A percentile compares a stretch with the other conserved stretches of the same genome.
phyloP scores from a whole-genome alignment of 768 basidiomycete species.

The Podaxis mareebaensis region DNA sequence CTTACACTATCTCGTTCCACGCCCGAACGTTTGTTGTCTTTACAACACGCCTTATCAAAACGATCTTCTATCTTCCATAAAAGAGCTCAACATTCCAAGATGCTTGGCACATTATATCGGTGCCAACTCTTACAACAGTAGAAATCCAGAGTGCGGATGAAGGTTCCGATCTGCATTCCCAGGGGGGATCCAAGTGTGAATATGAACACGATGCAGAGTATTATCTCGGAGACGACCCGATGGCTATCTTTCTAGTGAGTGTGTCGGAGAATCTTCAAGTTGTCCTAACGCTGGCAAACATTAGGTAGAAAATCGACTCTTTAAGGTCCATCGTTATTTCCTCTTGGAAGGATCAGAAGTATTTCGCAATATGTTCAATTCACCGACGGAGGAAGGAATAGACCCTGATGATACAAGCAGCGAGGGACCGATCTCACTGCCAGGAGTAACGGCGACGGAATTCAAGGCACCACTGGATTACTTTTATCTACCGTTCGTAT shows the following conservation, averaged over 20 bases:
- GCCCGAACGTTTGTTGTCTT: too few relatives aligned
- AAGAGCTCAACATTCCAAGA: too few relatives aligned
- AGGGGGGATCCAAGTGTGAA: background rate
- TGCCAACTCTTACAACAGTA: background rate
- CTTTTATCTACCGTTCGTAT: conserved; percentile 35
- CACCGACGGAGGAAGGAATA: background rate
- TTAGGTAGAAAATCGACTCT: background rate
- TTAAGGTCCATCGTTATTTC: background rate
- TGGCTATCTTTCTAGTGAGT: conserved; percentile 24
- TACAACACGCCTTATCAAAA: too few relatives aligned
- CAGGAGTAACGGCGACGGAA: conserved; percentile 32
- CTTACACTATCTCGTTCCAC: too few relatives aligned
- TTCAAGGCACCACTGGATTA: conserved; percentile 41
- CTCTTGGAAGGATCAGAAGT: background rate
- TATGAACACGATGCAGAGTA: conserved; percentile 15
- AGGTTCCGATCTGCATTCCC: background rate
- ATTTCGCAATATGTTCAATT: background rate
- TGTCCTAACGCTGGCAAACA: background rate
- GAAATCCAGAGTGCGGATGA: background rate
- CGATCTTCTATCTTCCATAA: too few relatives aligned
- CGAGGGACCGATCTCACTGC: conserved; percentile 32
- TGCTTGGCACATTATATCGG: background rate
- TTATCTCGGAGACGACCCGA: conserved; percentile 20
- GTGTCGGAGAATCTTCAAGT: background rate
- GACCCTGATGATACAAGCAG: conserved; percentile 32